phyloP scores from a whole-genome alignment of 2,329 filamentous ascomycete species.

The Trichoderma semiorbis region DNA sequence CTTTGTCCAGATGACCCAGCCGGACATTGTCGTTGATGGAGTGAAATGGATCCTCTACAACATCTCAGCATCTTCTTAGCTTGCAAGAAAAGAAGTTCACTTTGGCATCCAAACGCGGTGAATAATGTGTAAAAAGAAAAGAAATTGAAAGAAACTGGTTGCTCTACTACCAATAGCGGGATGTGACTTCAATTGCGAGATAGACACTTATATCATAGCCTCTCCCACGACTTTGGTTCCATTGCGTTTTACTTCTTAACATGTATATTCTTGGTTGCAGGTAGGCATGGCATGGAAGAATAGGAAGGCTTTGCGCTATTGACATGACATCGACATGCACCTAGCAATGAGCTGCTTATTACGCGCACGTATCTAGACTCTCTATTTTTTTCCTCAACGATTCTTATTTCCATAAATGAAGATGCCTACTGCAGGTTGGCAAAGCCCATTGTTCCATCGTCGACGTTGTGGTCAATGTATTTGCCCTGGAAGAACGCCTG shows the following conservation, averaged over 20 bases:
- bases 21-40: neutral
- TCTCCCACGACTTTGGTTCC: neutral
- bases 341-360: neutral
- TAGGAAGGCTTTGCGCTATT: neutral
- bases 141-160: neutral
- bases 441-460: constrained; percentile 20
- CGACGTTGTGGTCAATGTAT: constrained; percentile 24
- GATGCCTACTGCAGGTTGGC: constrained; percentile 13
- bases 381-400: neutral
- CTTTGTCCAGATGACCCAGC: constrained; percentile 6
- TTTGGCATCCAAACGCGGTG: fast-evolving
- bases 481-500: constrained; percentile 25
- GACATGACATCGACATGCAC: neutral
- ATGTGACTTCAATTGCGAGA: neutral
- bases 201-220: neutral
- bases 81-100: neutral
- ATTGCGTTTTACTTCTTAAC: too few relatives aligned
- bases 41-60: neutral
- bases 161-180: neutral
- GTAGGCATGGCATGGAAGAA: neutral
- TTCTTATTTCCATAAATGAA: neutral
- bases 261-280: too few relatives aligned
- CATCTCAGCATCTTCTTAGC: neutral
- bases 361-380: neutral
- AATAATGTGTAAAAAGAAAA: neutral